phyloP scores from a whole-genome alignment of 192 early-diverging fungal genomes.

The Radiomyces spectabilis region DNA sequence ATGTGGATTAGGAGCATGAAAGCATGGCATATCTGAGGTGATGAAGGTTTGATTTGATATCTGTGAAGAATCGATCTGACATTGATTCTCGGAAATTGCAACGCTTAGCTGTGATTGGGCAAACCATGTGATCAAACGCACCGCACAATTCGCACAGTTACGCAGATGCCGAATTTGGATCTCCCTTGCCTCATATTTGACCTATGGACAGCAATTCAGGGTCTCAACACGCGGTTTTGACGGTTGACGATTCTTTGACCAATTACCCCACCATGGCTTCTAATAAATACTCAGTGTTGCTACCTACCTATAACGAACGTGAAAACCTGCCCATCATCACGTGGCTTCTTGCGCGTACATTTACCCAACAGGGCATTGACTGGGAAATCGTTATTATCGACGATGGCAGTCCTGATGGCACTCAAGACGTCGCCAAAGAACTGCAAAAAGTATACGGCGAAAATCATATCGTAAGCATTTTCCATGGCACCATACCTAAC shows the following conservation, averaged over 20 bases:
- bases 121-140: no score
- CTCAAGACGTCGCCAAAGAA: slow-evolving; percentile 88
- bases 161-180: no score
- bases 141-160: no score
- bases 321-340: slow-evolving; percentile 93
- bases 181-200: no score
- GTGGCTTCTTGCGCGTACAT: slow-evolving; percentile 87
- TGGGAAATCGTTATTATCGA: slow-evolving; percentile 98
- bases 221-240: slow-evolving; percentile 26
- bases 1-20: no score
- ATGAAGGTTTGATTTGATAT: no score
- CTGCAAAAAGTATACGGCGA: slow-evolving; percentile 81
- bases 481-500: background rate
- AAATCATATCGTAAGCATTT: slow-evolving; percentile 66
- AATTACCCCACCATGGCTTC: slow-evolving; percentile 9
- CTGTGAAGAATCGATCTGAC: no score
- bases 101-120: no score
- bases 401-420: slow-evolving; percentile 93
- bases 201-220: no score
- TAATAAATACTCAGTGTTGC: slow-evolving; percentile 84
- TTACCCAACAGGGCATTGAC: slow-evolving; percentile 75
- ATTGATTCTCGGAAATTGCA: no score
- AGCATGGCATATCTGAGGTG: no score
- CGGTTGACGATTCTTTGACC: slow-evolving; percentile 12
- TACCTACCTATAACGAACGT: slow-evolving; percentile 98